phyloP scores from a whole-genome alignment of 2,329 filamentous ascomycete genomes.

The Zalaria obscura region DNA sequence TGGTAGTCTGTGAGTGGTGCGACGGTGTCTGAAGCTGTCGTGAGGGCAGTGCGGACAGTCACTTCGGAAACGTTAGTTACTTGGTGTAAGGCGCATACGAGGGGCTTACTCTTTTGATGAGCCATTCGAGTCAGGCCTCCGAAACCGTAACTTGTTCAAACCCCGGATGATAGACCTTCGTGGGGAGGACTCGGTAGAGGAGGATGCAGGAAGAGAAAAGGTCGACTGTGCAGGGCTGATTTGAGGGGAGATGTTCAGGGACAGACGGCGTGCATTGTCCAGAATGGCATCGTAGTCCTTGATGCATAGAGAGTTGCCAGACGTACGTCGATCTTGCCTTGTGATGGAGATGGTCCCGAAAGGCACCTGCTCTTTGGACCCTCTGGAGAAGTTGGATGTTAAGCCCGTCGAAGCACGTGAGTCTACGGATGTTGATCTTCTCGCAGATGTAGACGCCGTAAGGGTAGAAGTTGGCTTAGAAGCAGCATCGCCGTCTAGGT shows the following conservation, averaged over 20 bases:
- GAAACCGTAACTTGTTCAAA: conserved; percentile 16
- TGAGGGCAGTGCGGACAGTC: conserved; percentile 19
- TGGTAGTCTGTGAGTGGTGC: conserved; percentile 17
- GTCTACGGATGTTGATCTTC: conserved; percentile 16
- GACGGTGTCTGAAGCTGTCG: conserved; percentile 10
- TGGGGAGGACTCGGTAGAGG: conserved; percentile 13
- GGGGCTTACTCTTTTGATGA: conserved; percentile 6
- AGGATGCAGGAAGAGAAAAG: conserved; percentile 15
- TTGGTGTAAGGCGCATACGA: background rate
- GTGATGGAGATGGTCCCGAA: background rate
- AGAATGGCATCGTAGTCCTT: conserved; percentile 20
- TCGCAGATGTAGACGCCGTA: conserved; percentile 6
- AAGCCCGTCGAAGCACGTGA: conserved; percentile 19
- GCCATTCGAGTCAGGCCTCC: conserved; percentile 12
- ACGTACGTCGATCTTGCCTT: conserved; percentile 6
- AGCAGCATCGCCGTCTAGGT: background rate
- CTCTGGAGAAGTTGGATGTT: conserved; percentile 17
- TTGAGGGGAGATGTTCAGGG: conserved; percentile 15
- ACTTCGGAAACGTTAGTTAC: background rate
- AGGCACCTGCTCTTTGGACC: conserved; percentile 13
- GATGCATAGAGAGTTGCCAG: conserved; percentile 15
- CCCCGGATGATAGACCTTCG: conserved; percentile 19
- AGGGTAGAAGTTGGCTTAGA: conserved; percentile 1
- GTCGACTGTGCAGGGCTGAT: conserved; percentile 16
- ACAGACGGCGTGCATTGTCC: conserved; percentile 13